phyloP scores from a whole-genome alignment of 2,329 filamentous ascomycete species.

The Colletotrichum sp. region DNA sequence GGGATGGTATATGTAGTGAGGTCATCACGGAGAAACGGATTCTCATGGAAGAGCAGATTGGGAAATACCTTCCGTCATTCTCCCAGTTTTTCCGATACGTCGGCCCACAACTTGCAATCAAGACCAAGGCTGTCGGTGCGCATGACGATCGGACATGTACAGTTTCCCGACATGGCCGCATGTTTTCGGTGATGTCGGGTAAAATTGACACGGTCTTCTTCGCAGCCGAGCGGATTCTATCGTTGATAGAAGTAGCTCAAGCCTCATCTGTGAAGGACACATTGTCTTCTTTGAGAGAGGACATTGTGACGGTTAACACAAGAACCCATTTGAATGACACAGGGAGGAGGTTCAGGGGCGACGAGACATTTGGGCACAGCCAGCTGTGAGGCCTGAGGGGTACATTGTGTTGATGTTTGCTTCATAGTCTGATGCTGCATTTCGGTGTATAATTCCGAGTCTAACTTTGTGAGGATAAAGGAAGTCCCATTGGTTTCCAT shows the following conservation, averaged over 20 bases:
- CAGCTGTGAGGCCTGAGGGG: neutral
- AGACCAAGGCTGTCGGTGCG: neutral
- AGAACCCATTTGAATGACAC: neutral
- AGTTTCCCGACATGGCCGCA: neutral
- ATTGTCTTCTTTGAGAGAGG: constrained; percentile 9
- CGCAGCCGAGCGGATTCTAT: neutral
- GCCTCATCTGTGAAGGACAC: neutral
- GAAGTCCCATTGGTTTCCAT: no score
- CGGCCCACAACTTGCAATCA: neutral
- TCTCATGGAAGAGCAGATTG: neutral
- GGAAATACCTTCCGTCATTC: neutral
- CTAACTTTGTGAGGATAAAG: neutral
- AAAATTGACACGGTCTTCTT: neutral
- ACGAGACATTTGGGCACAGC: neutral
- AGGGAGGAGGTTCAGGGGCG: neutral
- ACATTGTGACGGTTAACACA: neutral
- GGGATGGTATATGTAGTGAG: neutral
- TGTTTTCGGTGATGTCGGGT: neutral
- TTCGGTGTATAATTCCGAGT: neutral
- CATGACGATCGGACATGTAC: neutral
- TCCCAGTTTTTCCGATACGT: neutral
- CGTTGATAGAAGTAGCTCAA: neutral
- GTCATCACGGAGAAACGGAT: neutral
- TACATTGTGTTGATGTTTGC: neutral
- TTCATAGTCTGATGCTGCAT: neutral